Conservation (phyloP, 208 protist species). For the Porcisia hertigi region DNA sequence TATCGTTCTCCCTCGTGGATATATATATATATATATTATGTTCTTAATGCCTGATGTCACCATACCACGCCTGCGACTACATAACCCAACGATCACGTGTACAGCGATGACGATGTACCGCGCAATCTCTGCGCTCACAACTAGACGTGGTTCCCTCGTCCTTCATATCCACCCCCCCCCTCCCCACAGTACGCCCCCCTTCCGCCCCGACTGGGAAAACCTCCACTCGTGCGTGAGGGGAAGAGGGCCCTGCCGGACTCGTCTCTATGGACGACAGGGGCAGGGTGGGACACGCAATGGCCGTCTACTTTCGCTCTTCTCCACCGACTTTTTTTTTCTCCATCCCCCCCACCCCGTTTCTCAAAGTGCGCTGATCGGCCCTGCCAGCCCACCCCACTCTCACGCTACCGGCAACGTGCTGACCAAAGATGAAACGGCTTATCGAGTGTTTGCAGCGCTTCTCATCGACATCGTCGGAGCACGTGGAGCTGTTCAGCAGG, state of each 20-base stretch:
- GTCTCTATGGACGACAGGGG: neutral
- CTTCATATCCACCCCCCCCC: neutral
- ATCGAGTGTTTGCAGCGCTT: slow-evolving; percentile 30
- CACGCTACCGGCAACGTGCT: neutral
- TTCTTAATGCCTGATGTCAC: neutral
- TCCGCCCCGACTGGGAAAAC: neutral
- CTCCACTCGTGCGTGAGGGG: neutral
- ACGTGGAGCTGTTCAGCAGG: slow-evolving; percentile 25
- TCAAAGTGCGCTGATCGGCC: neutral
- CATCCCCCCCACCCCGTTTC: too few relatives aligned
- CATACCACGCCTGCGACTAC: neutral
- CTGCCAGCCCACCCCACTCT: neutral
- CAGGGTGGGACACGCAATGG: neutral
- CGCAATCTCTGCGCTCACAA: neutral
- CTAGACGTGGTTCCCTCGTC: too few relatives aligned
- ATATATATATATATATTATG: too few relatives aligned
- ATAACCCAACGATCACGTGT: neutral
- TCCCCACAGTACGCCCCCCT: neutral
- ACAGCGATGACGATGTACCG: neutral
- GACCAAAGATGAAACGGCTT: slow-evolving; percentile 25
- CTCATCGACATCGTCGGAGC: slow-evolving; percentile 18
- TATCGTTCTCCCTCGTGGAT: neutral
- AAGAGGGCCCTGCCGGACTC: neutral
- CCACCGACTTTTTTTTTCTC: neutral
- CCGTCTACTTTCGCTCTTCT: neutral